A percentile compares a stretch with the other conserved stretches of the same genome.
Conservation (phyloP, 345 rosid species). For the Kandelia obovata region DNA sequence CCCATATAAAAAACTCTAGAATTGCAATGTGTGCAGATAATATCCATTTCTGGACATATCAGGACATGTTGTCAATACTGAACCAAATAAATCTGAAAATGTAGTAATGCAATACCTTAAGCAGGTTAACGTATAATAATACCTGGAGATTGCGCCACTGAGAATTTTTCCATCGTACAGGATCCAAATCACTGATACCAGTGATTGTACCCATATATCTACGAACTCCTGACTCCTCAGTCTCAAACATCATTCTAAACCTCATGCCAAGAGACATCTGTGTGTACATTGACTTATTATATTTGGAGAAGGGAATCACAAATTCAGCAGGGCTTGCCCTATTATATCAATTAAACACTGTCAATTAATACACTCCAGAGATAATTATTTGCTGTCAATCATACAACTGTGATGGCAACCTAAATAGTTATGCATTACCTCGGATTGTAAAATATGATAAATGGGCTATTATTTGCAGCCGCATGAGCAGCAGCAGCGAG, state of each 20-base stretch:
- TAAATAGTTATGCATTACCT: conserved; percentile 43
- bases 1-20: not conserved
- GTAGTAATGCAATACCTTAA: not conserved
- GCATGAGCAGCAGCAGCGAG: conserved; percentile 99
- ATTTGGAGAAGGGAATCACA: conserved; percentile 95
- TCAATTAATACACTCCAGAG: conserved; percentile 22
- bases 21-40: not conserved
- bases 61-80: no score
- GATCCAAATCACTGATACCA: conserved; percentile 80
- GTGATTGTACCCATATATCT: conserved; percentile 97
- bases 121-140: conserved; percentile 7
- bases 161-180: conserved; percentile 86
- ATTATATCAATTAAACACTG: conserved; percentile 24
- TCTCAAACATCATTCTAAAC: conserved; percentile 97
- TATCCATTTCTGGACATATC: not conserved
- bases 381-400: not conserved
- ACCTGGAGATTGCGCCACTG: conserved; percentile 99
- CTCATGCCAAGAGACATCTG: conserved; percentile 95
- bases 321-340: conserved; percentile 97
- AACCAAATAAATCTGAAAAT: not conserved
- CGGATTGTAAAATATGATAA: conserved; percentile 89
- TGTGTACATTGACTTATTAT: conserved; percentile 75
- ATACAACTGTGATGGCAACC: not conserved
- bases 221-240: conserved; percentile 92
- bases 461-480: conserved; percentile 86